Evolutionary conservation across 495 filamentous ascomycete genomes (phyloP).

Genomic region (Pyrenopolyporus hunteri): DNA sequence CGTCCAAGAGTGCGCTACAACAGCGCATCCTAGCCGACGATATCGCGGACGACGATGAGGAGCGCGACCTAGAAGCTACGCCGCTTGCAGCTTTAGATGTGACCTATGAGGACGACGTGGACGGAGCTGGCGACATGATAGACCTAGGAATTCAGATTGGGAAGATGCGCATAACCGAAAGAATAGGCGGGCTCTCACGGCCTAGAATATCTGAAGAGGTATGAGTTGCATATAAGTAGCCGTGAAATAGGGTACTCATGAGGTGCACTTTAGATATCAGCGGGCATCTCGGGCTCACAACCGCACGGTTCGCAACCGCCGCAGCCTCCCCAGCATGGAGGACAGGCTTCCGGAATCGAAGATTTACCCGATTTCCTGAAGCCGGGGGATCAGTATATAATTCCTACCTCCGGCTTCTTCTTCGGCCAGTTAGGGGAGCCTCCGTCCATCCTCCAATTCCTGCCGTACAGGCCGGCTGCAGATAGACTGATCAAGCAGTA

Average conservation of each 20-base stretch:
- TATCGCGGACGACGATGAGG: conserved; percentile 54
- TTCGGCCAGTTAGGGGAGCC: conserved; percentile 59
- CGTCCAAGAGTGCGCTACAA: conserved; percentile 36
- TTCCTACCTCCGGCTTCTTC: conserved; percentile 70
- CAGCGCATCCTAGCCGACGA: conserved; percentile 53
- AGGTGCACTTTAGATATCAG: conserved; percentile 35
- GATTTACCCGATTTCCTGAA: conserved; percentile 53
- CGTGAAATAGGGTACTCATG: conserved; percentile 3
- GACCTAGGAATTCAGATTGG: conserved; percentile 75
- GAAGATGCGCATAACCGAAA: conserved; percentile 73
- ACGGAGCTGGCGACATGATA: conserved; percentile 65
- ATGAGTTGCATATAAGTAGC: conserved; percentile 22
- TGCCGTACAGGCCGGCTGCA: conserved; percentile 57
- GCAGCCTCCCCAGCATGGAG: conserved; percentile 22
- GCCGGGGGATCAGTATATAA: conserved; percentile 60
- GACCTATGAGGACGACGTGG: conserved; percentile 66
- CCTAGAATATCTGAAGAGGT: conserved; percentile 72
- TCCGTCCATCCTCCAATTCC: conserved; percentile 58
- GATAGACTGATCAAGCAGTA: conserved; percentile 69
- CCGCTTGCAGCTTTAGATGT: conserved; percentile 65
- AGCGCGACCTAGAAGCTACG: conserved; percentile 58
- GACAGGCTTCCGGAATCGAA: conserved; percentile 26
- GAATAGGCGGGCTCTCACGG: conserved; percentile 65
- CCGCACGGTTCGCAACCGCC: conserved; percentile 12
- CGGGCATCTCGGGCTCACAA: conserved; percentile 31